Evolutionary conservation across 139 green algal genomes (phyloP).

Genomic region (Spirogloea muscicola): DNA sequence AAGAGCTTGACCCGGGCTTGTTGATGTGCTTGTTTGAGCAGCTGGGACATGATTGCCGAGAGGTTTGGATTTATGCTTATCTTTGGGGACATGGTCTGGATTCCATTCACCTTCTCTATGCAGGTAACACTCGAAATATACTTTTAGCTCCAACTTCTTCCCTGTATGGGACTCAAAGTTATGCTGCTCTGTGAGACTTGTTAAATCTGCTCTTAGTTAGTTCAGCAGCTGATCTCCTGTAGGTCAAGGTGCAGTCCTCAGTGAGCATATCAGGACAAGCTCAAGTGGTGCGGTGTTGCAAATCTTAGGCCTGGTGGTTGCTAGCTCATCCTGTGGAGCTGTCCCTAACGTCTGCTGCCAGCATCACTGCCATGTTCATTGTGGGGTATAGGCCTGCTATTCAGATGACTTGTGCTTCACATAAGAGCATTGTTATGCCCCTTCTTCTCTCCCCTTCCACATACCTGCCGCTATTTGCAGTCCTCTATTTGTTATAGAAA

Average conservation of each 20-base stretch:
- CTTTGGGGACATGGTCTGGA: slow-evolving; percentile 94
- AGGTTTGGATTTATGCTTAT: slow-evolving; percentile 98
- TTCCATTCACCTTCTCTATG: slow-evolving; percentile 94
- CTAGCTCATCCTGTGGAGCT: slow-evolving; percentile 54
- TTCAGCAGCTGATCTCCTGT: neutral
- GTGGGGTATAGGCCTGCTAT: slow-evolving; percentile 47
- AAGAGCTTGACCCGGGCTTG: neutral
- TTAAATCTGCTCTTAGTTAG: no score
- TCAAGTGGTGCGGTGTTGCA: no score
- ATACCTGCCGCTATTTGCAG: neutral
- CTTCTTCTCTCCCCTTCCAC: slow-evolving; percentile 1
- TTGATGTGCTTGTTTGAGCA: slow-evolving; percentile 13
- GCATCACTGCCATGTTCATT: slow-evolving; percentile 67
- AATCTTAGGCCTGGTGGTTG: slow-evolving; percentile 45
- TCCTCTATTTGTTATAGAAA: neutral
- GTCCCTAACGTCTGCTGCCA: slow-evolving; percentile 31
- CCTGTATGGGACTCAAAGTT: neutral
- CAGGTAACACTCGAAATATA: no score
- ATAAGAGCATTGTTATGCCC: no score
- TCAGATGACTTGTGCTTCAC: no score
- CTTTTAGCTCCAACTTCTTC: neutral
- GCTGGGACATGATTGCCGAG: slow-evolving; percentile 93
- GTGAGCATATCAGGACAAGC: no score
- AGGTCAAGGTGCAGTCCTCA: neutral
- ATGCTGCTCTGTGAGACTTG: no score